phyloP scores from a whole-genome alignment of 495 filamentous ascomycete genomes.

The Tuber umbilicatum region DNA sequence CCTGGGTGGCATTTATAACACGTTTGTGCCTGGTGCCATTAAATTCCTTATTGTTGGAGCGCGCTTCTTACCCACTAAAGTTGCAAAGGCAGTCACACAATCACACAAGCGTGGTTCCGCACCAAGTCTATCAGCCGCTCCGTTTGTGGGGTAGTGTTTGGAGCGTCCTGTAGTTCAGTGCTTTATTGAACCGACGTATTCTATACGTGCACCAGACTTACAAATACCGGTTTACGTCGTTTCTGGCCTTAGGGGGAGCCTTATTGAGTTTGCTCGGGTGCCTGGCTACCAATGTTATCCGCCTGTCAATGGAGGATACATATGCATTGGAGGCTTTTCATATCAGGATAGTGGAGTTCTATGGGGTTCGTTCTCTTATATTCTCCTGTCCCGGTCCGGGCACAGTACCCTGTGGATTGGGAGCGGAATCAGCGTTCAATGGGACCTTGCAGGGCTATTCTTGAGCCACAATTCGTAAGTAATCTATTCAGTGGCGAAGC shows the following conservation, averaged over 20 bases:
- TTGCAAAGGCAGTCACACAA: background rate
- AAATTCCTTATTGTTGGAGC: background rate
- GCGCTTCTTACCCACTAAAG: background rate
- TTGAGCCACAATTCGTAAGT: background rate
- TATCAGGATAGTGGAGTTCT: background rate
- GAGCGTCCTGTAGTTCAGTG: background rate
- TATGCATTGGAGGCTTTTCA: background rate
- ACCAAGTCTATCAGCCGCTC: background rate
- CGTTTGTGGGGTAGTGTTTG: background rate
- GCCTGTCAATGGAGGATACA: too few species aligned
- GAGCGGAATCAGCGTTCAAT: background rate
- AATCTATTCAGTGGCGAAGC: background rate
- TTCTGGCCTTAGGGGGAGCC: background rate
- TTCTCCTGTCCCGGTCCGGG: background rate
- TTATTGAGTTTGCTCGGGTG: background rate
- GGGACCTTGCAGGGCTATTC: background rate
- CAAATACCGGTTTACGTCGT: background rate
- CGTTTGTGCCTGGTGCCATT: background rate
- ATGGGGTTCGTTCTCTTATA: background rate
- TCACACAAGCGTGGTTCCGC: background rate
- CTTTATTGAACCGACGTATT: background rate
- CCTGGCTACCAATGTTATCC: background rate
- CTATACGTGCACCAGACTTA: background rate
- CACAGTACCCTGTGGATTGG: background rate
- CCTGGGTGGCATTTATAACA: background rate